Evolutionary conservation across 768 basidiomycete genomes (phyloP).

Genomic region (Leccinum pellstonianum): DNA sequence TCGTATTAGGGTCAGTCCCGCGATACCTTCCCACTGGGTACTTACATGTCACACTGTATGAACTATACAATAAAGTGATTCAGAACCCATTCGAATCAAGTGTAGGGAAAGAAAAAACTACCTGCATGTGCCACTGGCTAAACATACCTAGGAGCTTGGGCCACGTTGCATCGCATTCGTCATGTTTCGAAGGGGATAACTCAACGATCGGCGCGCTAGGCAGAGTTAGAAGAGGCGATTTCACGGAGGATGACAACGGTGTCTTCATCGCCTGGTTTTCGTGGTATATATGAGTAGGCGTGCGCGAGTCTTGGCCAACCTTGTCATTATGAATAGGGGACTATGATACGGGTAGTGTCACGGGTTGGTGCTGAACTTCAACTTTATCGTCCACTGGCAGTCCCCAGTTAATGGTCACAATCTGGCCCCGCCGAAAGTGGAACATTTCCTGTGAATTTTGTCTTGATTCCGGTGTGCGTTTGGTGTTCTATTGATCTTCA

Average conservation of each 20-base stretch:
- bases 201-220: background rate
- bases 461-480: background rate
- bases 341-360: background rate
- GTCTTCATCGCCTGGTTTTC: background rate
- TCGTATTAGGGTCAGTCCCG: background rate
- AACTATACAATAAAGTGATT: conserved; percentile 20
- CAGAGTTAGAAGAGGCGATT: background rate
- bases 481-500: background rate
- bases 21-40: background rate
- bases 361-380: background rate
- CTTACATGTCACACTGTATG: conserved; percentile 37
- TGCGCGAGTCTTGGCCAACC: background rate
- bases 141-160: conserved; percentile 13
- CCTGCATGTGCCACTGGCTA: conserved; percentile 26
- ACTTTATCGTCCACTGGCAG: background rate
- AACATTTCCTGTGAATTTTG: background rate
- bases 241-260: background rate
- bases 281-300: background rate
- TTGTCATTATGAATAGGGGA: background rate
- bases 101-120: background rate
- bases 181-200: conserved; percentile 2
- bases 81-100: background rate
- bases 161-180: conserved; percentile 9
- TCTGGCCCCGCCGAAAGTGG: conserved; percentile 16
- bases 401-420: conserved; percentile 9